Percentiles rank a stretch among this genome's conserved stretches.
These are phyloP conservation scores for Earliella scabrosa DNA, from an alignment of 1,284 basidiomycete genomes.

Conservation along the genomic window DNA sequence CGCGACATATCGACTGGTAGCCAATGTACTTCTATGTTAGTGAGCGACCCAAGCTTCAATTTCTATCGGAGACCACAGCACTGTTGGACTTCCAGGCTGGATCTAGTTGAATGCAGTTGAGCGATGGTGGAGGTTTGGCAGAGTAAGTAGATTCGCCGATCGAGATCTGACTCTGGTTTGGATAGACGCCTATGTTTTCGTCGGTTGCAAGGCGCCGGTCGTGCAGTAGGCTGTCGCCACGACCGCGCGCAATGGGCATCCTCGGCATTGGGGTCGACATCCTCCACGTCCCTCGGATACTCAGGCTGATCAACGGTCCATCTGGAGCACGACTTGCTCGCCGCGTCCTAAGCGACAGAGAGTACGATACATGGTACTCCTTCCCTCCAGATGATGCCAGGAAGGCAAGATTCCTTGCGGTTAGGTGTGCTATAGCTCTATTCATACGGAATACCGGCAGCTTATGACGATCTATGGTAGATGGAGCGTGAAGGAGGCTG, in stretches of 20 bases:
- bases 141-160: constrained; percentile 5
- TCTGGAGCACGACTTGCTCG: constrained; percentile 52
- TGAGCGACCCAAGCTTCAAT: no score
- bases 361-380: constrained; percentile 49
- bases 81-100: no score
- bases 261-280: constrained; percentile 84
- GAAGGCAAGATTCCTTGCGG: constrained; percentile 59
- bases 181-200: no score
- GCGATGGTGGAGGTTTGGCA: background rate
- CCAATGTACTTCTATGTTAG: no score
- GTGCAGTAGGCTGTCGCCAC: background rate
- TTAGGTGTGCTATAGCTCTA: constrained; percentile 53
- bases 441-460: background rate
- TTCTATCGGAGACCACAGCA: no score
- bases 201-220: background rate
- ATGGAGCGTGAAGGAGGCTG: constrained; percentile 89
- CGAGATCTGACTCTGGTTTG: constrained; percentile 14
- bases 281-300: constrained; percentile 71
- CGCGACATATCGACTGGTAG: constrained; percentile 38
- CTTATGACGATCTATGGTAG: constrained; percentile 41
- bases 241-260: constrained; percentile 48
- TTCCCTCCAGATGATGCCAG: constrained; percentile 31
- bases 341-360: constrained; percentile 67
- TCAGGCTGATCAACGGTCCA: constrained; percentile 56
- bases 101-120: no score